A percentile compares a stretch with the other conserved stretches of the same genome.
Evolutionary conservation across 1,284 basidiomycete species (phyloP).

Genomic region (Fomitiporia mediterranea): DNA sequence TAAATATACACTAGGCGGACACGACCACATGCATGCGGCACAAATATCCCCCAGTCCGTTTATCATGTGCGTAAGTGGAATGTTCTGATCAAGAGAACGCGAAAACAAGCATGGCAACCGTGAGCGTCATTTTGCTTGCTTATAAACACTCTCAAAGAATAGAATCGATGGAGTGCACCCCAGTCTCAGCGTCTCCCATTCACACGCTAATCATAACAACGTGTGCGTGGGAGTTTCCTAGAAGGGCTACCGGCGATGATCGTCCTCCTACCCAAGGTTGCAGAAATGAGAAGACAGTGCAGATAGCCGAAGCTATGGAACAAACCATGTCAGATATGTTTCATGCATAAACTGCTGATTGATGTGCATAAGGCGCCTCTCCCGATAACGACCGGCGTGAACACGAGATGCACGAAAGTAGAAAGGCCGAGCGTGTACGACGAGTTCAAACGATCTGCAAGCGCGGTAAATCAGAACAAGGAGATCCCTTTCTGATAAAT

Average conservation of each 20-base stretch:
- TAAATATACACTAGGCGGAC: not conserved
- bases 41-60: not conserved
- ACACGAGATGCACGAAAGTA: not conserved
- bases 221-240: not conserved
- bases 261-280: not conserved
- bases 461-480: not conserved
- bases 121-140: not conserved
- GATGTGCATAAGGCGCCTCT: not conserved
- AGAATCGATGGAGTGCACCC: not conserved
- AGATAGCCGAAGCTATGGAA: not conserved
- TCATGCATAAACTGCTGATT: not conserved
- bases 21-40: not conserved
- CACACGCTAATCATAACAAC: constrained; percentile 1
- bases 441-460: too few species aligned
- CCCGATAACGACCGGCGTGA: not conserved
- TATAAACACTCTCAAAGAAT: not conserved
- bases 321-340: not conserved
- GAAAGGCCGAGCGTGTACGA: not conserved
- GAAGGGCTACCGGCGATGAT: not conserved
- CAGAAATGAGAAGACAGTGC: not conserved
- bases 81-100: constrained; percentile 1
- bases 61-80: not conserved
- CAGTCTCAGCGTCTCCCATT: not conserved
- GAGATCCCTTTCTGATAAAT: not conserved
- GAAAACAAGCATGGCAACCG: not conserved